Evolutionary conservation across 2,329 filamentous ascomycete species (phyloP), one percentile per base, ranked within the genome.

Genomic region (Eurotiales sp.): DNA sequence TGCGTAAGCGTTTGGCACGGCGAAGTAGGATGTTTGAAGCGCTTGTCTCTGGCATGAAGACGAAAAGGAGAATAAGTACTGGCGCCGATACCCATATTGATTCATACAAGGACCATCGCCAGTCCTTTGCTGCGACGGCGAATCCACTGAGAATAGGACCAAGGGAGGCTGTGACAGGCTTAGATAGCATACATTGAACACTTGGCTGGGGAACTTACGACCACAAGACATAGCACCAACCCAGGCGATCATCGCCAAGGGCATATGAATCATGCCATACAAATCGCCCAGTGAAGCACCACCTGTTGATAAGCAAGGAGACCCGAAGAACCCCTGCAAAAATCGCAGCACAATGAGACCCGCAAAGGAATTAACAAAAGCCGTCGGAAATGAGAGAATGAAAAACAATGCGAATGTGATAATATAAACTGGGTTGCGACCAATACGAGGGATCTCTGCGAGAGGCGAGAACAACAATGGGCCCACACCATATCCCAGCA

Each of bases 321-420:
- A 81, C 8, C 84, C 83, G 57, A 86, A 84, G 73, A 86, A 84
- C 1, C 83, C 84, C 53, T 82, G 80, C 3, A 86, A 66, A 66
- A 86, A 86, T 1, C 84, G 77, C 2, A 84, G 71, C 2, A 85
- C 80, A 59, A 87, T 75, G 8, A 89, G 72, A 0, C 83, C 83
- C 0, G 80, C 70, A 47, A 83, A 86, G 69, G 83, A 86, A 40
- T 78, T 67, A 3, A 81, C 81, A 0, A 88, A 64, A 0, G 83
- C 81, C 0, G 84, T 81, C 0, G 85, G 84, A 14, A 88, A 77
- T 5, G 78, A 81, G 10, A 89, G 66, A 54, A 88, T 77, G 44
- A 86, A 81, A 64, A 87, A 89, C 19, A 88, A 70, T 51, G 79
- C 78, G 71, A 88, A 85, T 8, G 84, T 85, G 56, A 80, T 64